Evolutionary conservation across 2,329 filamentous ascomycete species (phyloP), one percentile per base, ranked within the genome.

Genomic region (Byssochlamys sp.): DNA sequence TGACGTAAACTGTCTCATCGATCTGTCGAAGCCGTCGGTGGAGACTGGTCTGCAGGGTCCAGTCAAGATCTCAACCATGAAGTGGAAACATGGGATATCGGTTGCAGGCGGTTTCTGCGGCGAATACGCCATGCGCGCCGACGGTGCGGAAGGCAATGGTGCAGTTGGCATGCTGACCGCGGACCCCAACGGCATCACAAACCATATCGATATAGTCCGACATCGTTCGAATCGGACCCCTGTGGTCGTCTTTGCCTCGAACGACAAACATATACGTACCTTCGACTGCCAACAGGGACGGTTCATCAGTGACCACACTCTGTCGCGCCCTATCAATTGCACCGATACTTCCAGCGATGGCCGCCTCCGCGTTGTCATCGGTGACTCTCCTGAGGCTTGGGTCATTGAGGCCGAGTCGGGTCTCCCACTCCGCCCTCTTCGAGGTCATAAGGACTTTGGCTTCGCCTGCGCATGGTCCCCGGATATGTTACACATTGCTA

Each of bases 61-160:
- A 12, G 73, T 78, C 57, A 77, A 75, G 48, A 78, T 83, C 10
- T 82, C 80, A 1, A 81, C 79, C 3, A 77, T 84, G 64, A 77
- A 79, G 52, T 75, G 79, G 11, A 72, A 72, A 11, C 71, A 78
- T 57, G 73, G 78, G 28, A 68, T 82, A 2, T 71, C 82, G 1
- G 73, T 84, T 28, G 80, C 79, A 9, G 82, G 82, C 11, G 80
- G 81, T 5, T 83, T 84, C 62, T 70, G 74, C 25, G 82, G 82
- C 25, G 80, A 84, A 66, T 85, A 84, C 63, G 78, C 79, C 25
- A 66, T 84, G 29, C 75, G 75, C 12, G 67, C 71, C 1, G 72
- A 73, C 9, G 65, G 67, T 11, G 69, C 67, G 14, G 70, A 69
- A 53, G 66, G 60, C 26, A 67, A 67, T 6, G 73, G 70, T 0